A percentile compares a stretch with the other conserved stretches of the same genome.
Conservation (phyloP, 805 yeast species). For the Cyberlindnera euphorbiae region DNA sequence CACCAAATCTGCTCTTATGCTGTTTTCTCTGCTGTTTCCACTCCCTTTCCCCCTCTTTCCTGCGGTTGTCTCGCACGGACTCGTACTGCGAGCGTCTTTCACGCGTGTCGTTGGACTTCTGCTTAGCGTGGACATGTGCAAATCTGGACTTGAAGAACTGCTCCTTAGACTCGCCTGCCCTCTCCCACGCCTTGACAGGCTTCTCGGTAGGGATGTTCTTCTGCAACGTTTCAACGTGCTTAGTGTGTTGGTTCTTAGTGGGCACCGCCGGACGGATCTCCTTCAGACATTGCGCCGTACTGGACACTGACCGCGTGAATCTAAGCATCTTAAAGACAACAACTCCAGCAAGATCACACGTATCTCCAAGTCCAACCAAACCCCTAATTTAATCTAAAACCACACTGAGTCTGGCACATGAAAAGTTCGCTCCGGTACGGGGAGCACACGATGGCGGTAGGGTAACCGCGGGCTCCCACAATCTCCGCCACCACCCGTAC, state of each 20-base stretch:
- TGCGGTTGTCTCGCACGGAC: slow-evolving; percentile 16
- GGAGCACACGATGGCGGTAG: too few relatives aligned
- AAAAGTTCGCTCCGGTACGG: too few relatives aligned
- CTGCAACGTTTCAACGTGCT: slow-evolving; percentile 29
- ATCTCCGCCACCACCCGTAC: too few relatives aligned
- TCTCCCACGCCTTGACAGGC: slow-evolving; percentile 61
- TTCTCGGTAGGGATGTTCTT: slow-evolving; percentile 38
- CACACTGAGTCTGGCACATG: too few relatives aligned
- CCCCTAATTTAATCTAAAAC: too few relatives aligned
- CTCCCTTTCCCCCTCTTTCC: slow-evolving; percentile 4
- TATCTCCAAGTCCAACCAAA: too few relatives aligned
- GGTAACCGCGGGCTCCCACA: too few relatives aligned
- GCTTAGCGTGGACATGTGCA: slow-evolving; percentile 60
- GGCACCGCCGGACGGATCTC: too few relatives aligned
- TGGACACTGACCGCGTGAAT: too few relatives aligned
- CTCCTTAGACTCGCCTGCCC: slow-evolving; percentile 55
- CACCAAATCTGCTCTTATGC: slow-evolving; percentile 16
- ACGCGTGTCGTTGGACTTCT: slow-evolving; percentile 17
- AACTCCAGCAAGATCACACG: too few relatives aligned
- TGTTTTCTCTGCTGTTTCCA: slow-evolving; percentile 12
- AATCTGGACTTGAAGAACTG: slow-evolving; percentile 55
- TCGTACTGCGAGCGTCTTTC: slow-evolving; percentile 19
- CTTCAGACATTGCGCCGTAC: too few relatives aligned
- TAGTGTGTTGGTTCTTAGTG: not conserved
- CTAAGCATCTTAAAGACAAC: too few relatives aligned